Percentiles rank a stretch among this genome's conserved stretches.
Conservation (phyloP, 176 grass and related monocot species). For the Carex myosuroides region DNA sequence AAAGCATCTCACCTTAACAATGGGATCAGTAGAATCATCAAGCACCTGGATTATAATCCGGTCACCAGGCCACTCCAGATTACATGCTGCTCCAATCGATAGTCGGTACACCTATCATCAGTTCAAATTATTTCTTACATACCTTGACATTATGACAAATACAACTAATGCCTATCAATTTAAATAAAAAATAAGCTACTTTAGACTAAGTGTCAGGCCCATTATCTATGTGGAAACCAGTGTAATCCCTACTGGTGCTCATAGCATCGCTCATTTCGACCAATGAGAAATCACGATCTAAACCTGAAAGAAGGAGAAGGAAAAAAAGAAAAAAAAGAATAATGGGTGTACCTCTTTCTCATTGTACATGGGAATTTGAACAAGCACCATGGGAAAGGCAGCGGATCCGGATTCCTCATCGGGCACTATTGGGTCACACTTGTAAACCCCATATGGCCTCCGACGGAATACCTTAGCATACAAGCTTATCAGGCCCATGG, state of each 20-base stretch:
- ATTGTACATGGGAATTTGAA: conserved; percentile 56
- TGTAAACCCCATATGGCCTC: conserved; percentile 30
- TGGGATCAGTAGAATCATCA: conserved; percentile 41
- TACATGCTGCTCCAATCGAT: conserved; percentile 38
- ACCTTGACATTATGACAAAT: not conserved
- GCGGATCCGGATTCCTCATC: conserved; percentile 30
- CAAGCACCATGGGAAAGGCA: conserved; percentile 38
- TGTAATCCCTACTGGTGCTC: not conserved
- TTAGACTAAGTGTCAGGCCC: not conserved
- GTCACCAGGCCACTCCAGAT: conserved; percentile 28
- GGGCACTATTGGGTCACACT: conserved; percentile 29
- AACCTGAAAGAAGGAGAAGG: not conserved
- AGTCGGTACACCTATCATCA: conserved; percentile 34
- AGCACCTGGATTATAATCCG: conserved; percentile 46
- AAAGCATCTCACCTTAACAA: conserved; percentile 30
- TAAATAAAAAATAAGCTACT: not conserved
- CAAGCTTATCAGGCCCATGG: conserved; percentile 28
- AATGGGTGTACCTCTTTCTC: conserved; percentile 35
- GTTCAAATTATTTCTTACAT: not conserved
- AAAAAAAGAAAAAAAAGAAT: not conserved
- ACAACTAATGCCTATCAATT: not conserved
- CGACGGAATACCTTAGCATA: conserved; percentile 32
- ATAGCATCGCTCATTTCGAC: not conserved
- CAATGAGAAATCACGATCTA: not conserved
- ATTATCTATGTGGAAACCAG: conserved; percentile 2